Evolutionary conservation across 1,284 basidiomycete species (phyloP).

Genomic region (Crepidotus sp.): DNA sequence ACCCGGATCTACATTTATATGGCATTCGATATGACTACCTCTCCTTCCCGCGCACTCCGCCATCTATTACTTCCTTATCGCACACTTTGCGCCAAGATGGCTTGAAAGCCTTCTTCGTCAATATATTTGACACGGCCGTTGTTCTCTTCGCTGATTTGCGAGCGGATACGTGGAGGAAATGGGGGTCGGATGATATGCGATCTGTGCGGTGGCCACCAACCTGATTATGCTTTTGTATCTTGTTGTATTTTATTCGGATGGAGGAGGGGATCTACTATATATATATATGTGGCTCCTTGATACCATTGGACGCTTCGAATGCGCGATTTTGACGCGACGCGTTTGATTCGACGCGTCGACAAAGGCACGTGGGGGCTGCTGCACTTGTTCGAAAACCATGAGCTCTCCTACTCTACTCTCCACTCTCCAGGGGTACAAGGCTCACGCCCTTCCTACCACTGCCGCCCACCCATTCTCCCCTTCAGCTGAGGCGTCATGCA

Average conservation of each 20-base stretch:
- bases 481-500: slow-evolving; percentile 33
- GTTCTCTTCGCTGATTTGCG: slow-evolving; percentile 24
- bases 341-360: background rate
- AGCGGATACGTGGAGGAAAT: slow-evolving; percentile 27
- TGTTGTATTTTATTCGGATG: slow-evolving; percentile 14
- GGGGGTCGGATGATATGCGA: slow-evolving; percentile 21
- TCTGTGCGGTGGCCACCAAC: slow-evolving; percentile 31
- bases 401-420: slow-evolving; percentile 33
- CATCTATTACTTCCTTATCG: slow-evolving; percentile 18
- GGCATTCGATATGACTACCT: slow-evolving; percentile 36
- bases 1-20: slow-evolving; percentile 56
- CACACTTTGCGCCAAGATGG: slow-evolving; percentile 25
- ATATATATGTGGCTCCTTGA: background rate
- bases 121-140: slow-evolving; percentile 24
- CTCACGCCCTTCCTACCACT: slow-evolving; percentile 28
- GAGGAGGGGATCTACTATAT: slow-evolving; percentile 4
- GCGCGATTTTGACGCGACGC: no score
- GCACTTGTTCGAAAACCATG: slow-evolving; percentile 1
- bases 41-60: slow-evolving; percentile 7
- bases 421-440: slow-evolving; percentile 33
- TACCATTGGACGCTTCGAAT: no score
- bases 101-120: slow-evolving; percentile 23
- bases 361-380: slow-evolving; percentile 1
- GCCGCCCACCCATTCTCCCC: slow-evolving; percentile 43
- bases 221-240: slow-evolving; percentile 20